A percentile compares a stretch with the other conserved stretches of the same genome.
Conservation (phyloP, 257 asterid genomes). For the Solanum gracilifrons region DNA sequence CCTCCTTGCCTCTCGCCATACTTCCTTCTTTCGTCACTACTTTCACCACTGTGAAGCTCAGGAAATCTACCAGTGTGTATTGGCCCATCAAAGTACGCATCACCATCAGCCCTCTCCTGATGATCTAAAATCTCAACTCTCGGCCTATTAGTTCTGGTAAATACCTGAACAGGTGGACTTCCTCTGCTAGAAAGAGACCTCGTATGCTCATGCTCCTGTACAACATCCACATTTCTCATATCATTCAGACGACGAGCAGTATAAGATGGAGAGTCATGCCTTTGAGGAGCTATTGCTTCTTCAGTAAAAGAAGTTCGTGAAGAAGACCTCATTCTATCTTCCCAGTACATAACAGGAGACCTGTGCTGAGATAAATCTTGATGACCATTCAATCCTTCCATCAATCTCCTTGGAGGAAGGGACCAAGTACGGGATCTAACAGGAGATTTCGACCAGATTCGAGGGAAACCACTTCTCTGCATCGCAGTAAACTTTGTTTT, state of each 20-base stretch:
- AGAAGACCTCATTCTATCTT: slow-evolving; percentile 61
- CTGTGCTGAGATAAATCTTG: slow-evolving; percentile 35
- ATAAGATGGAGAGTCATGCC: slow-evolving; percentile 57
- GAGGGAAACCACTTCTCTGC: slow-evolving; percentile 51
- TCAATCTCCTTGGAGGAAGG: slow-evolving; percentile 36
- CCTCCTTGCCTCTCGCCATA: slow-evolving; percentile 39
- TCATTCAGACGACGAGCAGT: slow-evolving; percentile 31
- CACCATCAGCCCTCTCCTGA: slow-evolving; percentile 40
- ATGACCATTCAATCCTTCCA: slow-evolving; percentile 39
- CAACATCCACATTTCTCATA: slow-evolving; percentile 36
- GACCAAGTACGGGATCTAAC: slow-evolving; percentile 49
- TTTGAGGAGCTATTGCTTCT: slow-evolving; percentile 35
- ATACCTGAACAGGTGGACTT: slow-evolving; percentile 31
- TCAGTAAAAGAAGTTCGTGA: slow-evolving; percentile 50
- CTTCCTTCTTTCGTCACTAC: slow-evolving; percentile 56
- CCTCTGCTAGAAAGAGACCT: slow-evolving; percentile 41
- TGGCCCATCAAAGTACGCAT: slow-evolving; percentile 9
- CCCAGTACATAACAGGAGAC: slow-evolving; percentile 38
- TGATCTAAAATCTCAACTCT: slow-evolving; percentile 43
- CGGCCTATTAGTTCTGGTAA: slow-evolving; percentile 28
- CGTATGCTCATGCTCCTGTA: slow-evolving; percentile 38
- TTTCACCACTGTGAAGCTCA: slow-evolving; percentile 20
- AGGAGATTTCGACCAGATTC: slow-evolving; percentile 49
- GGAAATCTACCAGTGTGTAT: not conserved
- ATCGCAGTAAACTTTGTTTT: slow-evolving; percentile 36